Conservation (phyloP, 2,329 filamentous ascomycete genomes). For the Pseudocercospora pini-densiflorae region DNA sequence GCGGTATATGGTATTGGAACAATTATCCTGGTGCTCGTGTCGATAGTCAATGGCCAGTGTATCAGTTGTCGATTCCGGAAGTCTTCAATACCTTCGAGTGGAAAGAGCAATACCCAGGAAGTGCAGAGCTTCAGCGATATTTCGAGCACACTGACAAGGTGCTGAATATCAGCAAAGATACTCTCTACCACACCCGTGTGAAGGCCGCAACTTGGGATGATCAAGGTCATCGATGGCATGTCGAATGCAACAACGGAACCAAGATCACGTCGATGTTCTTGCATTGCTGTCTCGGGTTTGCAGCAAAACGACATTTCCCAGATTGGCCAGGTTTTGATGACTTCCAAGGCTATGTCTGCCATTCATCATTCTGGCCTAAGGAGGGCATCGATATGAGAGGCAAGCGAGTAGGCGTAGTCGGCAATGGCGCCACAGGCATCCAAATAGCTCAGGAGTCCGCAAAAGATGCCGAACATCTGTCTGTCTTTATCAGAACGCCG, state of each 20-base stretch:
- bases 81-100: conserved; percentile 60
- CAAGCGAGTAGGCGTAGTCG: conserved; percentile 47
- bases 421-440: conserved; percentile 48
- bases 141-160: conserved; percentile 65
- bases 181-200: conserved; percentile 61
- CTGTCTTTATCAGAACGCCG: conserved; percentile 69
- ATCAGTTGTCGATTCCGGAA: conserved; percentile 53
- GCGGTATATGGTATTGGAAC: conserved; percentile 48
- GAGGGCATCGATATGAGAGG: conserved; percentile 27
- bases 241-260: conserved; percentile 56
- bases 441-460: conserved; percentile 41
- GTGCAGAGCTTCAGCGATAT: conserved; percentile 57
- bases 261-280: conserved; percentile 22
- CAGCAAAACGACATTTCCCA: conserved; percentile 17
- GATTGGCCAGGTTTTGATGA: conserved; percentile 24
- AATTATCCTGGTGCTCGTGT: conserved; percentile 50
- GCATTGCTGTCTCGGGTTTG: conserved; percentile 20
- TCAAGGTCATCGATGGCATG: conserved; percentile 52
- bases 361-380: conserved; percentile 46
- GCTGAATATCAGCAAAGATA: conserved; percentile 61
- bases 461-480: conserved; percentile 46
- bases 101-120: conserved; percentile 36
- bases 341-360: conserved; percentile 27
- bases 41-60: conserved; percentile 52
- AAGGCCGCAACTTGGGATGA: conserved; percentile 57